phyloP scores from a whole-genome alignment of 106 monocot species.

The Alisma plantagoaquatica region DNA sequence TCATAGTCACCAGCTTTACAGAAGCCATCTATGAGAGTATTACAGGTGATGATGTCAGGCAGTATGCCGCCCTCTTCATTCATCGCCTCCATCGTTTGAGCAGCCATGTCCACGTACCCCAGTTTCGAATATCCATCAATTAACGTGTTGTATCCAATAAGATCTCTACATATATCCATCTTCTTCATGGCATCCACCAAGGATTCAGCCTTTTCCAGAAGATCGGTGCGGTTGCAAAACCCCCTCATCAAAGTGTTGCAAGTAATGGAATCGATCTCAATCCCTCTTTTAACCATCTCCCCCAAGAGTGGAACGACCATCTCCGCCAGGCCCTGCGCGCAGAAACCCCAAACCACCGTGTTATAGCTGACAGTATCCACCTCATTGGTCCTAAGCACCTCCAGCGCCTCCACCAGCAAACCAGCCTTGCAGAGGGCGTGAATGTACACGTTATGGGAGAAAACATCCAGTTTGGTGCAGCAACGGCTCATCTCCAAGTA shows the following conservation, averaged over 20 bases:
- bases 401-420: conserved; percentile 8
- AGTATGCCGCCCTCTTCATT: conserved; percentile 19
- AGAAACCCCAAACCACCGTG: conserved; percentile 58
- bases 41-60: conserved; percentile 61
- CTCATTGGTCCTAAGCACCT: conserved; percentile 15
- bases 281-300: conserved; percentile 74
- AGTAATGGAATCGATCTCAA: conserved; percentile 39
- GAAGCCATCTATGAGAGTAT: conserved; percentile 63
- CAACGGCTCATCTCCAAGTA: conserved; percentile 44
- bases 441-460: conserved; percentile 57
- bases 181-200: conserved; percentile 37
- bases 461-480: conserved; percentile 15
- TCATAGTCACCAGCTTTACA: conserved; percentile 45
- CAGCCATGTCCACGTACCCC: conserved; percentile 29
- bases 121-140: conserved; percentile 72
- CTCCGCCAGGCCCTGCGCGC: conserved; percentile 29
- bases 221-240: conserved; percentile 27
- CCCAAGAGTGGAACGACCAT: conserved; percentile 35
- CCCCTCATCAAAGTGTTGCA: conserved; percentile 57
- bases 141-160: conserved; percentile 65
- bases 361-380: conserved; percentile 57
- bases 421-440: conserved; percentile 42
- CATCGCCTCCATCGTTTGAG: conserved; percentile 37
- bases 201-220: conserved; percentile 29
- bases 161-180: conserved; percentile 37